A percentile compares a stretch with the other conserved stretches of the same genome.
Conservation (phyloP, 1,284 basidiomycete genomes). For the Ceratobasidium sp. region DNA sequence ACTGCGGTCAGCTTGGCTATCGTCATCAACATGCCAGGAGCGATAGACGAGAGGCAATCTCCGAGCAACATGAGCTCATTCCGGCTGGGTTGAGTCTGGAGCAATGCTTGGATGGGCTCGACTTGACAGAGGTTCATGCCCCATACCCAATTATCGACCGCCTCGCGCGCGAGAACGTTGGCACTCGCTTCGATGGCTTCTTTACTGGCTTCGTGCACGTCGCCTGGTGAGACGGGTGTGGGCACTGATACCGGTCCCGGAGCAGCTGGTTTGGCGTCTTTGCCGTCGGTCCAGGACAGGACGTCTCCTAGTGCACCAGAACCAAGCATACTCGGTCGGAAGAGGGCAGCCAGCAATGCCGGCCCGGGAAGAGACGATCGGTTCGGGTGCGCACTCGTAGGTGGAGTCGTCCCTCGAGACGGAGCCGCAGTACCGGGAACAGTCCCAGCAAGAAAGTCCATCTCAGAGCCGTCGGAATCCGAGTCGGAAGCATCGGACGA, state of each 20-base stretch:
- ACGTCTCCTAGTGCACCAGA: slow-evolving; percentile 29
- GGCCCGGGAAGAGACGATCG: slow-evolving; percentile 10
- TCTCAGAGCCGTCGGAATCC: slow-evolving; percentile 23
- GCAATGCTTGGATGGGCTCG: neutral
- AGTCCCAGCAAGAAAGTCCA: slow-evolving; percentile 7
- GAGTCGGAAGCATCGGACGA: slow-evolving; percentile 29
- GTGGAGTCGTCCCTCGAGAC: slow-evolving; percentile 30
- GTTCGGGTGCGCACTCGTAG: slow-evolving; percentile 14
- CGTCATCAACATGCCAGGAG: neutral
- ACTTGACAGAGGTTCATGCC: neutral
- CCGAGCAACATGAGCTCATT: slow-evolving; percentile 25
- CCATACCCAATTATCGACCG: slow-evolving; percentile 32
- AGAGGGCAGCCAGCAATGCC: slow-evolving; percentile 14
- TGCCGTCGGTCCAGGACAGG: slow-evolving; percentile 7
- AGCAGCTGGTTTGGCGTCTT: slow-evolving; percentile 23
- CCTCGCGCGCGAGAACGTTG: slow-evolving; percentile 26
- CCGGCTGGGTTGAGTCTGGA: slow-evolving; percentile 15
- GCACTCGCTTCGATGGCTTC: slow-evolving; percentile 19
- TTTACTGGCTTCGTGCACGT: slow-evolving; percentile 10
- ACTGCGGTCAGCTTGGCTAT: neutral
- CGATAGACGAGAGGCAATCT: neutral
- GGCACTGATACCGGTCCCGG: slow-evolving; percentile 38
- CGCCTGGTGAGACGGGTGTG: slow-evolving; percentile 40
- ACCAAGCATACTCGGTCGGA: slow-evolving; percentile 10
- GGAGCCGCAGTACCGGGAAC: neutral